A percentile compares a stretch with the other conserved stretches of the same genome.
Evolutionary conservation across 2,329 filamentous ascomycete genomes (phyloP).

Genomic region (Teratosphaeria nubilosa): DNA sequence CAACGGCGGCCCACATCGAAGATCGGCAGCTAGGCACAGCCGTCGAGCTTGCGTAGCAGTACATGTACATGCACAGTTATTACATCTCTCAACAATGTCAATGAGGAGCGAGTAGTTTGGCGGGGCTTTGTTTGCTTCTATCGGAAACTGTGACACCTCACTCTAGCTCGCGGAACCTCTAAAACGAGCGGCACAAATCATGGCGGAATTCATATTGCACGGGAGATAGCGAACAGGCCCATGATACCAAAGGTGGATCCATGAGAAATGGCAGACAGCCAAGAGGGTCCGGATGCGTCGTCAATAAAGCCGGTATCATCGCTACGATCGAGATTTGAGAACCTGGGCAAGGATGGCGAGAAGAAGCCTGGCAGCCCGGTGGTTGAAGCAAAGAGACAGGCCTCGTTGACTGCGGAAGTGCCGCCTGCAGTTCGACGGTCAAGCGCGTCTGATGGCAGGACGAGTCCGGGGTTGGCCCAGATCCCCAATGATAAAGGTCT

Average conservation of each 20-base stretch:
- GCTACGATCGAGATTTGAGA: slow-evolving; percentile 71
- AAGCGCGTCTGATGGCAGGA: slow-evolving; percentile 1
- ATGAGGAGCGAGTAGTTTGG: too few relatives aligned
- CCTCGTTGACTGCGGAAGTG: slow-evolving; percentile 6
- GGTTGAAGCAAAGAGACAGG: slow-evolving; percentile 4
- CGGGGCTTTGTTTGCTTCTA: not conserved
- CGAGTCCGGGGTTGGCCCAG: not conserved
- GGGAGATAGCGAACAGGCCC: not conserved
- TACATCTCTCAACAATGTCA: too few relatives aligned
- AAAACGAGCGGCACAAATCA: not conserved
- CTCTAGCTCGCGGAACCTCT: not conserved
- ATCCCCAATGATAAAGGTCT: not conserved
- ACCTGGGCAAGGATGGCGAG: slow-evolving; percentile 40
- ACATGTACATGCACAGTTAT: too few relatives aligned
- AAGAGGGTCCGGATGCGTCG: slow-evolving; percentile 60
- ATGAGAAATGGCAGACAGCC: not conserved
- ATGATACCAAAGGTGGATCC: not conserved
- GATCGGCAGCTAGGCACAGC: not conserved
- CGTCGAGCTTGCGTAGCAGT: not conserved
- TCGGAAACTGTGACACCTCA: not conserved
- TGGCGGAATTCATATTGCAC: not conserved
- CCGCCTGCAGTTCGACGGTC: not conserved
- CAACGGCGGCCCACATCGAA: not conserved
- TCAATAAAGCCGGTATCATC: slow-evolving; percentile 78
- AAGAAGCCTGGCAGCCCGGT: slow-evolving; percentile 8